Conservation (phyloP, 768 basidiomycete genomes). For the Lentinula boryana region DNA sequence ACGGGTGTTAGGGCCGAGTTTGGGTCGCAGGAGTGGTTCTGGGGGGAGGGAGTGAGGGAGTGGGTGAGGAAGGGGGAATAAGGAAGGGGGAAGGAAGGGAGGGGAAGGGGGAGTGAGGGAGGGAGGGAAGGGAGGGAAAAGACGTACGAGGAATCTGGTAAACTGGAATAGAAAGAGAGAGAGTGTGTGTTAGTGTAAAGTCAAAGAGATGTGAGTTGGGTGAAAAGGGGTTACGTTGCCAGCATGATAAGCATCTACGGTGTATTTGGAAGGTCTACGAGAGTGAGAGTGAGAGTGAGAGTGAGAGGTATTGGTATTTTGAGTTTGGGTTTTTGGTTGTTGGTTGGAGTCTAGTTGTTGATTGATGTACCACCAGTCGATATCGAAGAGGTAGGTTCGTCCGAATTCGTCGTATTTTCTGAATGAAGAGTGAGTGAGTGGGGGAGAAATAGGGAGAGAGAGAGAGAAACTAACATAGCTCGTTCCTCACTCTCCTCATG, state of each 20-base stretch:
- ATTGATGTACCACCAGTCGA: constrained; percentile 70
- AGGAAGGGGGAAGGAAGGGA: background rate
- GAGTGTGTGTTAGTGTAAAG: too few species aligned
- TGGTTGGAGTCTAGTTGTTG: too few species aligned
- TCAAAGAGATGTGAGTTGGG: too few species aligned
- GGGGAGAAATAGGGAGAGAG: constrained; percentile 1
- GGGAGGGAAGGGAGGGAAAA: background rate
- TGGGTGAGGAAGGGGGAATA: background rate
- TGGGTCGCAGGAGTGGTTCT: constrained; percentile 93
- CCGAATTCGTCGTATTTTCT: constrained; percentile 74
- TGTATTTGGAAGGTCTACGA: constrained; percentile 32
- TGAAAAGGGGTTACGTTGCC: constrained; percentile 68
- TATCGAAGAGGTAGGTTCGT: constrained; percentile 75
- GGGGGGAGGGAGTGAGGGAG: background rate
- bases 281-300: constrained; percentile 17
- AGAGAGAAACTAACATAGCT: constrained; percentile 46
- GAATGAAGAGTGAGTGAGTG: too few species aligned
- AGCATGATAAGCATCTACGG: constrained; percentile 84
- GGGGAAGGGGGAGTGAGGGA: background rate
- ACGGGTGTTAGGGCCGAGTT: constrained; percentile 69
- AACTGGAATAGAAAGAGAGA: constrained; percentile 46
- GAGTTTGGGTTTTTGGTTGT: too few species aligned
- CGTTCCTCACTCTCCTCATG: constrained; percentile 62
- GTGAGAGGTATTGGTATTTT: constrained; percentile 8
- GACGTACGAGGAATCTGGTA: constrained; percentile 79